Base-by-base conservation (phyloP, 23 red algal genomes). In the Gracilaria gracilis region DNA sequence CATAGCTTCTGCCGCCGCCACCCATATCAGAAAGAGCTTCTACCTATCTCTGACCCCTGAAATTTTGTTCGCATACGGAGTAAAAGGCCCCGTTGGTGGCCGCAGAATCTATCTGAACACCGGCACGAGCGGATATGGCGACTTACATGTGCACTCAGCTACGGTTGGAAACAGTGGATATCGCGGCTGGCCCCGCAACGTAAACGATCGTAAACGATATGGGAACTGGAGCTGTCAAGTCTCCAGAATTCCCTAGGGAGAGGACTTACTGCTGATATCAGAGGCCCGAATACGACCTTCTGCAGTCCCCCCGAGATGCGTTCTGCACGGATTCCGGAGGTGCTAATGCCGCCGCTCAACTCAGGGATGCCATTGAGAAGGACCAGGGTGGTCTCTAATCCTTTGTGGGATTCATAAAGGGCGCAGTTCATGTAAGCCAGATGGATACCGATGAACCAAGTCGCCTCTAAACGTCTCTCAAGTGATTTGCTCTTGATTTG, bases 11-110 rank as follows among this genome's bases (percentile, higher is more conserved):
- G 66, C 24, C 8, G 2, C 9, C 66, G 66, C 66, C 31, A 5
- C 7, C 16, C 6, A 24, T 21, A 7, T 37, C 4, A 6, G 28
- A 31, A 71, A 71, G 20, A 71, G 66, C 37, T 71, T 71, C 28
- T 71, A 71, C 66, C 66, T 71, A 36, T 71, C 66, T 11, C 66
- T 71, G 17, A 16, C 66, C 5, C 66, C 66, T 6, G 66, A 71
- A 20, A 31, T 31, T 36, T 21, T 71, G 19, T 71, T 71, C 20
- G 66, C 66, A 33, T 36, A 71, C 20, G 66, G 66, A 37, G 17
- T 71, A 4, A 71, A 33, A 31, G 28, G 28, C 12, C 5, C 12
- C 37, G 66, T 71, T 9, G 66, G 66, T 71, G 66, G 33, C 33
- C 37, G 66, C 37, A 37, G 3, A 24, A 71, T 71, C 66, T 71